phyloP scores from a whole-genome alignment of 176 grass and related monocot genomes.

The Miscanthus lutarioriparius region DNA sequence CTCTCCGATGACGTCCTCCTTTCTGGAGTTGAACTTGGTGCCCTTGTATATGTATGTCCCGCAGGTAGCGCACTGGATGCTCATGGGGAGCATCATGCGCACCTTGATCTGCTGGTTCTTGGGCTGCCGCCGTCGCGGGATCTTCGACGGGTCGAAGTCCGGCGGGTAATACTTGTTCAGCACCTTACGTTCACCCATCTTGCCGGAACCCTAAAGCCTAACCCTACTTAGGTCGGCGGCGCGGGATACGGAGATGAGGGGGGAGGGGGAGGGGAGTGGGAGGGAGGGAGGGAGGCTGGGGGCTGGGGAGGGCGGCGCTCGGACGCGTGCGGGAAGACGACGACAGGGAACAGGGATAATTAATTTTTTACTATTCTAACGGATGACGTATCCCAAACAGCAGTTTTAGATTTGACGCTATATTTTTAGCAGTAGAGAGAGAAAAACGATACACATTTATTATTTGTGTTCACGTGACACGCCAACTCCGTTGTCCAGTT shows the following conservation, averaged over 20 bases:
- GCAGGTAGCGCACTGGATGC: slow-evolving; percentile 69
- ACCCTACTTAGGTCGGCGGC: slow-evolving; percentile 10
- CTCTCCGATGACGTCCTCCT: slow-evolving; percentile 71
- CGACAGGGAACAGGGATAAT: too few species aligned
- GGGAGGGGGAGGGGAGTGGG: too few species aligned
- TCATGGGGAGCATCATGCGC: slow-evolving; percentile 86
- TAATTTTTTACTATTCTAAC: too few species aligned
- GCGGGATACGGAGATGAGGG: neutral
- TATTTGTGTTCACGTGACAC: too few species aligned
- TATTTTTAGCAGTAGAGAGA: too few species aligned
- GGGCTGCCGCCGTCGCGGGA: slow-evolving; percentile 60
- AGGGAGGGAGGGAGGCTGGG: neutral
- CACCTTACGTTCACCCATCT: slow-evolving; percentile 64
- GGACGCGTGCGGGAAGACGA: neutral
- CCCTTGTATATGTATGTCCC: slow-evolving; percentile 85
- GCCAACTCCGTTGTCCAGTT: too few species aligned
- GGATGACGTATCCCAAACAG: too few species aligned
- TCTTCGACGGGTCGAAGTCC: slow-evolving; percentile 76
- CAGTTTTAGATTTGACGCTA: too few species aligned
- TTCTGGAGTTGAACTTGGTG: slow-evolving; percentile 88
- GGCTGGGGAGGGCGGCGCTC: neutral
- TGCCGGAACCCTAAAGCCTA: slow-evolving; percentile 17
- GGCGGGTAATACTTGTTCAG: slow-evolving; percentile 80
- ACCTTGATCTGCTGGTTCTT: slow-evolving; percentile 84
- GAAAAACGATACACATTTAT: too few species aligned